These are phyloP conservation scores for Begonia loranthoides DNA, from an alignment of 306 rosid species.

Conservation along the genomic window DNA sequence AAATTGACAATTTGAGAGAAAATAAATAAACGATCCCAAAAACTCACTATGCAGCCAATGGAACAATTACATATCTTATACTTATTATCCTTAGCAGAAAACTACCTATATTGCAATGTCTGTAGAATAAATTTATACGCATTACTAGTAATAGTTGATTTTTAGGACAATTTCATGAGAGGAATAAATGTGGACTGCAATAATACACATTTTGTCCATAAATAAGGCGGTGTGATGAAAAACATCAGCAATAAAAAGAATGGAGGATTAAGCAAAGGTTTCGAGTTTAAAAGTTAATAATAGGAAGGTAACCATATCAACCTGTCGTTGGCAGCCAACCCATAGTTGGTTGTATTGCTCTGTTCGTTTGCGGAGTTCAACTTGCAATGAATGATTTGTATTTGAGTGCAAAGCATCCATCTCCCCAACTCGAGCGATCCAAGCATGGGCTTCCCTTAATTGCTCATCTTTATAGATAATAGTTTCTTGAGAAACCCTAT, in stretches of 20 bases:
- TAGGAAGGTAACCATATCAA: constrained; percentile 16
- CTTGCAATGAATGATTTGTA: constrained; percentile 70
- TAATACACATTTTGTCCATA: not conserved
- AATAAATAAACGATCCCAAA: not conserved
- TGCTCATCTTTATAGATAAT: constrained; percentile 80
- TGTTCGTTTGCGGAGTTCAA: constrained; percentile 77
- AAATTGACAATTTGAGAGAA: constrained; percentile 10
- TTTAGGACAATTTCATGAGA: not conserved
- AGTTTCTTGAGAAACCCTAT: constrained; percentile 82
- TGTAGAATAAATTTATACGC: not conserved
- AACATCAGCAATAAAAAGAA: not conserved
- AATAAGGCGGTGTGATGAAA: not conserved
- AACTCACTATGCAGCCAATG: no score
- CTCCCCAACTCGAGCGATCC: constrained; percentile 87
- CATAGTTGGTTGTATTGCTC: constrained; percentile 95
- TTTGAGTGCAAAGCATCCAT: constrained; percentile 85
- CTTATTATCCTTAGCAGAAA: no score
- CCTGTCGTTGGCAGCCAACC: constrained; percentile 96
- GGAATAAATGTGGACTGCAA: not conserved
- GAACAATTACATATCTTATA: no score
- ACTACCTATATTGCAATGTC: no score
- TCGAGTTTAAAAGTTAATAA: no score
- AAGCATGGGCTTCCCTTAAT: constrained; percentile 86
- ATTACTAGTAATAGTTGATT: not conserved
- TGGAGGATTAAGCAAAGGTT: not conserved